Evolutionary conservation across 805 yeast species (phyloP).

Genomic region (Sugiyamaella americana): DNA sequence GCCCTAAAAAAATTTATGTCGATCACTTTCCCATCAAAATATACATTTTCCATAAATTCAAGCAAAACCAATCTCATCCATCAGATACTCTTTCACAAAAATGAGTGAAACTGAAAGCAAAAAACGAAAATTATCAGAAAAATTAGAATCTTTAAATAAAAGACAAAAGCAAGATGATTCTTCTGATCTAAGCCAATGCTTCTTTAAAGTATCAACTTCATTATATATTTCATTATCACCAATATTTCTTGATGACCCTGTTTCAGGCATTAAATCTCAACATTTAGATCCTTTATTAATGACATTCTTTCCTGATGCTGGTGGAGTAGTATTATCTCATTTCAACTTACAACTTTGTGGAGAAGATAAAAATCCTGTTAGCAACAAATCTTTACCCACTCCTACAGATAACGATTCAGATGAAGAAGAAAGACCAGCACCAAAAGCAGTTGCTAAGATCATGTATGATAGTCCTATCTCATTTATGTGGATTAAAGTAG

Average conservation of each 20-base stretch:
- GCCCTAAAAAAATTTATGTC: not conserved
- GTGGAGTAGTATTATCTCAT: slow-evolving; percentile 83
- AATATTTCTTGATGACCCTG: slow-evolving; percentile 56
- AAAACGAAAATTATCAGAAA: not conserved
- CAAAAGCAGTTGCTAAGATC: slow-evolving; percentile 54
- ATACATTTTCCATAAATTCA: not conserved
- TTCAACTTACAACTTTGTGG: slow-evolving; percentile 52
- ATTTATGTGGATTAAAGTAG: slow-evolving; percentile 80
- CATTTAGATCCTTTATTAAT: slow-evolving; percentile 86
- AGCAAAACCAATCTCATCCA: no score
- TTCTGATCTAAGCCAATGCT: slow-evolving; percentile 42
- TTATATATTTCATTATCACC: slow-evolving; percentile 90
- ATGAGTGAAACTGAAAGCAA: not conserved
- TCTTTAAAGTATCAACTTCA: slow-evolving; percentile 51
- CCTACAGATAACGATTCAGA: not conserved
- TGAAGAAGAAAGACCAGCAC: not conserved
- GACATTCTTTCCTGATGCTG: slow-evolving; percentile 65
- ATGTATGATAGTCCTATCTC: slow-evolving; percentile 81
- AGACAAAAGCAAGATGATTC: not conserved
- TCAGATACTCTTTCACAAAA: no score
- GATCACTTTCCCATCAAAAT: not conserved
- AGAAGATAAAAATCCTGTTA: slow-evolving; percentile 30
- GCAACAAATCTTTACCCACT: slow-evolving; percentile 22
- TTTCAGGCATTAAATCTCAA: slow-evolving; percentile 76
- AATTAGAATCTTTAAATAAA: not conserved